Evolutionary conservation across 306 rosid species (phyloP), one percentile per base, ranked within the genome.

Genomic region (Vigna unguiculata): DNA sequence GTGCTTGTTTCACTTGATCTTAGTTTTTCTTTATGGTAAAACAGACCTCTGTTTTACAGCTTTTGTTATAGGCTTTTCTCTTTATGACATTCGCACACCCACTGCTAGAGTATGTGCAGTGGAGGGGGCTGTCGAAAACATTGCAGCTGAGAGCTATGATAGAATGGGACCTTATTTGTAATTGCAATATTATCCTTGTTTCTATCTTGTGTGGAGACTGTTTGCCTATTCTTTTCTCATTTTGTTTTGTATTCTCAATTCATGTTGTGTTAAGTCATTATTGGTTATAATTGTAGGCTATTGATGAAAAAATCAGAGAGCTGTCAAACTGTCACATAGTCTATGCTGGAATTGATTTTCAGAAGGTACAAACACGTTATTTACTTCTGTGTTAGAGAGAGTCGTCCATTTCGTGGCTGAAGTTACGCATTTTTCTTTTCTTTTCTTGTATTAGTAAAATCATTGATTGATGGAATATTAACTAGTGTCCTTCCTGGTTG

Each of bases 321-420:
- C 90, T 95, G 85, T 95, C 99, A 13, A 95, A 92, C 86, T 95
- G 99, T 83, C 99, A 95, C 85, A 83, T 86, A 69, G 97, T 95
- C 70, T 88, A 95, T 85, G 0, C 89, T 41, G 97, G 97, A 65
- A 82, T 89, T 70, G 93, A 90, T 79, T 89, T 90, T 83, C 90
- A 90, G 75, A 95, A 92, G 99, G 98, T 91, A 84, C 24, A 61
- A 15, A n/a, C 24, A 51, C 59, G 55, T 55, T 61, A 24, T 43
- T 4, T 17, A 62, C 68, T 7, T 48, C 58, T 68, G 7, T 20
- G 63, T 49, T 67, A 38, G 43, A 38, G 43, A 1, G 0, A 13
- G 9, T 40, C 12, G 2, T 40, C 4, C 12, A 2, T 1, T 38
- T 57, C 74, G 15, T 61, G 49, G 58, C 55, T 54, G 46, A 60